Evolutionary conservation across 169 alveolate species (phyloP).

Genomic region (Cryptosporidium ubiquitum): DNA sequence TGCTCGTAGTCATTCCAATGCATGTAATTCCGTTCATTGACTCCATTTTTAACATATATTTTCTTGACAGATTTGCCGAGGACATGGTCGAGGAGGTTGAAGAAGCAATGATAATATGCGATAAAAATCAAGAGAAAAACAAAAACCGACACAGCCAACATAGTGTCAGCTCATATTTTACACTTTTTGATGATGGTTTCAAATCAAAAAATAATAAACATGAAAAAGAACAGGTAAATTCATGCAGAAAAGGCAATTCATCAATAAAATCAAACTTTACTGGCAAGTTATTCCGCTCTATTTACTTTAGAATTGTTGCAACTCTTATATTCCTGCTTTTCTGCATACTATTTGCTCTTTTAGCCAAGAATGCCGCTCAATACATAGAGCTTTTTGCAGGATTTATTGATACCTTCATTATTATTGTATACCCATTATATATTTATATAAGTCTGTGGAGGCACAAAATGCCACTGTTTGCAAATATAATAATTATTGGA

Average conservation of each 20-base stretch:
- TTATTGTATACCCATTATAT: slow-evolving; percentile 45
- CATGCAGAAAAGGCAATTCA: not conserved
- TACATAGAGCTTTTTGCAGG: slow-evolving; percentile 72
- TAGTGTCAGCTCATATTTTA: slow-evolving; percentile 65
- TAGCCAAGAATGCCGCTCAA: slow-evolving; percentile 71
- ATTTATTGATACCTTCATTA: slow-evolving; percentile 48
- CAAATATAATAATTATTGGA: slow-evolving; percentile 24
- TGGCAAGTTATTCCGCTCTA: not conserved
- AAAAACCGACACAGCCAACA: slow-evolving; percentile 25
- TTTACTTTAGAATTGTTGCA: slow-evolving; percentile 22
- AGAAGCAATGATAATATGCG: slow-evolving; percentile 45
- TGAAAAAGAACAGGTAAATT: not conserved
- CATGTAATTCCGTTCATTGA: slow-evolving; percentile 61
- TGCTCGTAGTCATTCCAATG: slow-evolving; percentile 69
- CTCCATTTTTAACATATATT: slow-evolving; percentile 22
- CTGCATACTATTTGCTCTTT: slow-evolving; percentile 38
- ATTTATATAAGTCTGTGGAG: slow-evolving; percentile 45
- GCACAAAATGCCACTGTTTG: slow-evolving; percentile 14
- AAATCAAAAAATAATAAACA: not conserved
- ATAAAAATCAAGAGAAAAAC: not conserved
- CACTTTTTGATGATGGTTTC: slow-evolving; percentile 1
- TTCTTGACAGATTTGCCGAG: slow-evolving; percentile 25
- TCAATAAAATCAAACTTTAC: not conserved
- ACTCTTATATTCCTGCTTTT: slow-evolving; percentile 11
- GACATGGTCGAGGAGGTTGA: slow-evolving; percentile 43